Conservation (phyloP, 2,329 filamentous ascomycete species). For the Neurospora sp. region DNA sequence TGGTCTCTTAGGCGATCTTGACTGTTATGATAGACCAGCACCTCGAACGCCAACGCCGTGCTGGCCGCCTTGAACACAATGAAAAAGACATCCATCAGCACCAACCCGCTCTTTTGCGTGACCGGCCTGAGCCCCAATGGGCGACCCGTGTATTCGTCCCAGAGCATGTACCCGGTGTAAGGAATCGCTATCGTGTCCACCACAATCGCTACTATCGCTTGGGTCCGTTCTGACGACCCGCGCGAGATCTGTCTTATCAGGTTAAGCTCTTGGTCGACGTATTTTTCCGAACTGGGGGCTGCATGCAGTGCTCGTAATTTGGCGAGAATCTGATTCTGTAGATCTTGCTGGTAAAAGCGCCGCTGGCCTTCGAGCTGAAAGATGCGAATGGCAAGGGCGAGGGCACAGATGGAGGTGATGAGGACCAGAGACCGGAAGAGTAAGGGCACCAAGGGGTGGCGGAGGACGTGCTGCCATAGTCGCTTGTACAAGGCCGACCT, state of each 20-base stretch:
- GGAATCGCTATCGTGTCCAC: constrained; percentile 83
- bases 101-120: constrained; percentile 76
- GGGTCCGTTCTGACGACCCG: constrained; percentile 47
- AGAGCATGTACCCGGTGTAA: constrained; percentile 89
- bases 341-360: constrained; percentile 21
- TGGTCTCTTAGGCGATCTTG: constrained; percentile 36
- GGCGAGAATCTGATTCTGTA: background rate
- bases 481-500: constrained; percentile 37
- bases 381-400: constrained; percentile 69
- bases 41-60: constrained; percentile 78
- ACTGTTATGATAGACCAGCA: constrained; percentile 51
- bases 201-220: constrained; percentile 78
- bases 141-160: constrained; percentile 91
- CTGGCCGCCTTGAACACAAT: constrained; percentile 97
- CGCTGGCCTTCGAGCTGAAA: constrained; percentile 45
- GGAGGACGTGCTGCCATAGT: constrained; percentile 59
- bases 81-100: constrained; percentile 88
- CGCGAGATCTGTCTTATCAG: background rate
- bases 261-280: background rate
- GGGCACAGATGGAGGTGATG: constrained; percentile 69
- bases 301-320: background rate
- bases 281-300: background rate
- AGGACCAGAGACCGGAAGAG: constrained; percentile 75
- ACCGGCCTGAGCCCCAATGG: constrained; percentile 79
- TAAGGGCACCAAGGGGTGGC: constrained; percentile 77